These are phyloP conservation scores for Leishmania aethiopica DNA, from an alignment of 208 protist species.

Conservation along the genomic window DNA sequence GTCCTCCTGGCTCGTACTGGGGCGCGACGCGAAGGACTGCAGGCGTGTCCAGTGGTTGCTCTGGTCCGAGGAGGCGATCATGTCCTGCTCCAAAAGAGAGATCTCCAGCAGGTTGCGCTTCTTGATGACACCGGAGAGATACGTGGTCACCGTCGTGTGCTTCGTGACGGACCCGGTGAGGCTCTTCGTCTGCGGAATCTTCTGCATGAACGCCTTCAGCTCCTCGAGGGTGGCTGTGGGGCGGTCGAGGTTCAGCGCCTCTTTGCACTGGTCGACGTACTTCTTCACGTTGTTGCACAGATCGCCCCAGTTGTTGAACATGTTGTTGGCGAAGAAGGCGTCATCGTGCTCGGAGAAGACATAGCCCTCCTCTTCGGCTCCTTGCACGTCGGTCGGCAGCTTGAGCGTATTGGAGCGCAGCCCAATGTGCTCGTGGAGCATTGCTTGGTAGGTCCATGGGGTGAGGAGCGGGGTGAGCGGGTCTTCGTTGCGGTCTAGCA, in stretches of 20 bases:
- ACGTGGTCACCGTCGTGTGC: constrained; percentile 77
- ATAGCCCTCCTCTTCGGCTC: constrained; percentile 67
- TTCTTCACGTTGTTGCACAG: constrained; percentile 95
- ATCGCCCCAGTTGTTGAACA: constrained; percentile 98
- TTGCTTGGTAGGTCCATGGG: constrained; percentile 99
- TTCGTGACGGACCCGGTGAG: constrained; percentile 85
- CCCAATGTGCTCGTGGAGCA: constrained; percentile 98
- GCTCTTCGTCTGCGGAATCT: constrained; percentile 80
- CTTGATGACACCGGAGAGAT: constrained; percentile 86
- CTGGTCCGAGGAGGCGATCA: constrained; percentile 70
- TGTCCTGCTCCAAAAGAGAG: constrained; percentile 96
- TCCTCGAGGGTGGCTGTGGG: constrained; percentile 88
- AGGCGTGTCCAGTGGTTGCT: constrained; percentile 74
- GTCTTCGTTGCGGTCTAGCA: constrained; percentile 91
- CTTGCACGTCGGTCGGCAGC: constrained; percentile 48
- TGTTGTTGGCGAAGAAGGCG: constrained; percentile 94
- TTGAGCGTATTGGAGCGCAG: constrained; percentile 93
- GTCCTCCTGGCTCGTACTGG: constrained; percentile 42
- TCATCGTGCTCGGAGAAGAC: constrained; percentile 94
- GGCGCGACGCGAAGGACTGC: constrained; percentile 45
- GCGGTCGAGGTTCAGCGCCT: constrained; percentile 75
- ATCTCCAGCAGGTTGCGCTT: constrained; percentile 86
- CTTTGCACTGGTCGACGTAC: constrained; percentile 94
- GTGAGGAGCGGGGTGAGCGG: constrained; percentile 97
- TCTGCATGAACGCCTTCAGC: constrained; percentile 86